Evolutionary conservation across 1,284 basidiomycete genomes (phyloP).

Genomic region (Mycosarcoma mackinlayi): DNA sequence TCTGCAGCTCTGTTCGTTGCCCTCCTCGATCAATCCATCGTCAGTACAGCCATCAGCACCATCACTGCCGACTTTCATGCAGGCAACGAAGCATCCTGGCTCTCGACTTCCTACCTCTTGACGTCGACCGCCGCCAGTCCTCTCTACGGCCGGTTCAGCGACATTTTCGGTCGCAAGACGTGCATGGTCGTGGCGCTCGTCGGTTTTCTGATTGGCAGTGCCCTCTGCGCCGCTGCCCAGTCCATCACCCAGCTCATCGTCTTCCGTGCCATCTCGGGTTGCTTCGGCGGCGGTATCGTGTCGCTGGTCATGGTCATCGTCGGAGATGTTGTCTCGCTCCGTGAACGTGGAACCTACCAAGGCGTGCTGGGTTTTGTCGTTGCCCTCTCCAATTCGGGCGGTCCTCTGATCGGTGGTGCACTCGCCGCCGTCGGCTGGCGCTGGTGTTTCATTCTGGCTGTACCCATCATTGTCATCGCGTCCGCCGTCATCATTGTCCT

Average conservation of each 20-base stretch:
- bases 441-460: conserved; percentile 47
- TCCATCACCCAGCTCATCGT: conserved; percentile 78
- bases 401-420: conserved; percentile 55
- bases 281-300: conserved; percentile 77
- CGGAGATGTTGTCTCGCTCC: conserved; percentile 53
- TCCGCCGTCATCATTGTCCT: conserved; percentile 39
- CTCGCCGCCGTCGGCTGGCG: conserved; percentile 41
- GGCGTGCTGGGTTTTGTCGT: conserved; percentile 54
- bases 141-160: conserved; percentile 72
- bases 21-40: conserved; percentile 68
- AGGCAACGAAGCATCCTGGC: conserved; percentile 70
- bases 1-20: conserved; percentile 69
- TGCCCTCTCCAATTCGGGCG: conserved; percentile 49
- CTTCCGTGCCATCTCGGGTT: conserved; percentile 76
- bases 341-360: conserved; percentile 56
- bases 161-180: conserved; percentile 76
- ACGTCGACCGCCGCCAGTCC: conserved; percentile 68
- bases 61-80: conserved; percentile 55
- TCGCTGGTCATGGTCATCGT: conserved; percentile 73
- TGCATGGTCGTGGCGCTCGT: conserved; percentile 76
- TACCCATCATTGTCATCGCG: conserved; percentile 36
- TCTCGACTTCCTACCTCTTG: conserved; percentile 70
- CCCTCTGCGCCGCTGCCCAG: conserved; percentile 65
- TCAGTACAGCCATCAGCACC: conserved; percentile 67
- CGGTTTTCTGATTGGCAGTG: conserved; percentile 71